Evolutionary conservation across 31 red algal species (phyloP).

Genomic region (Porphyra umbilicalis): DNA sequence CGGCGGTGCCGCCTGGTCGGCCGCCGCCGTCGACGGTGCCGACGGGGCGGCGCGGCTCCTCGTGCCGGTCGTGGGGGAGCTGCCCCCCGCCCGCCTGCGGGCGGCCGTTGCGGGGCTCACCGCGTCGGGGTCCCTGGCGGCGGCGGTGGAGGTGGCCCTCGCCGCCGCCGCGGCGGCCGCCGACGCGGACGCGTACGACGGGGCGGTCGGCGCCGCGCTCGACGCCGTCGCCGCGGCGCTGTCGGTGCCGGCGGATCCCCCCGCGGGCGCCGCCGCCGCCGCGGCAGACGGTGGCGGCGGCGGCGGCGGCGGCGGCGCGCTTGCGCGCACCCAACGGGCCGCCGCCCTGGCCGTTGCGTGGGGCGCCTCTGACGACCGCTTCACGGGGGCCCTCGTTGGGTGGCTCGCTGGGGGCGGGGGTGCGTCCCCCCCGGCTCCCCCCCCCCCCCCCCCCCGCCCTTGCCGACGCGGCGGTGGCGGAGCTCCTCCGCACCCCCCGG

Average conservation of each 20-base stretch:
- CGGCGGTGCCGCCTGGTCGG: neutral
- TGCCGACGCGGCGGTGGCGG: neutral
- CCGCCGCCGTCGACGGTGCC: neutral
- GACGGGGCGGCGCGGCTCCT: neutral
- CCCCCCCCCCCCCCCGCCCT: neutral
- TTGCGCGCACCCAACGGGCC: neutral
- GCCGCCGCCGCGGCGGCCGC: neutral
- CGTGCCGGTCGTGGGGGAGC: neutral
- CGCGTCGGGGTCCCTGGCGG: neutral
- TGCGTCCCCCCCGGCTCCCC: neutral
- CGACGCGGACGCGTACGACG: neutral
- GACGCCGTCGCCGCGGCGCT: neutral
- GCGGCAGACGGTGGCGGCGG: neutral
- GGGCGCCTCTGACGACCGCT: neutral
- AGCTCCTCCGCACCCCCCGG: neutral
- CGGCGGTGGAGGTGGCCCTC: neutral
- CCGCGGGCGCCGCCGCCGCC: too few relatives aligned
- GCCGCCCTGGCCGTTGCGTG: neutral
- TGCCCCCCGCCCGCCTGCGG: neutral
- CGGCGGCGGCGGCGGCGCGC: neutral
- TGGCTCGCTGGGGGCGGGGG: neutral
- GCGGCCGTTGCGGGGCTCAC: neutral
- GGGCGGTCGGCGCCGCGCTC: neutral
- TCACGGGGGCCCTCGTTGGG: neutral
- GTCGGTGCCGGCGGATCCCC: neutral